Evolutionary conservation across 2,329 filamentous ascomycete genomes (phyloP), one percentile per base, ranked within the genome.

Genomic region (Hypoxylon sp.): DNA sequence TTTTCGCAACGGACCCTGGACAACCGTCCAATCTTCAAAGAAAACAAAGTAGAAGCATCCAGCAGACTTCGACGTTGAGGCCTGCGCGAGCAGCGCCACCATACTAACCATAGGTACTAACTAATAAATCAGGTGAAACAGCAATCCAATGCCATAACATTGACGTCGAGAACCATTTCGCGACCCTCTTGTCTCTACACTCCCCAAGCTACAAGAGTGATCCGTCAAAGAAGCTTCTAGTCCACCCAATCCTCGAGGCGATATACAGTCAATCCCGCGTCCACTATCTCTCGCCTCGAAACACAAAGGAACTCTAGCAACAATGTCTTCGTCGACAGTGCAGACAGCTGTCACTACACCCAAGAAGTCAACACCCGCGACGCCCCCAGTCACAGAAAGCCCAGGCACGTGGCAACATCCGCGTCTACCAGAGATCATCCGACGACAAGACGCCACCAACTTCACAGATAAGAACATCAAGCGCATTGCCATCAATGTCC

Each of bases 351-450:
- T 84, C 75, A 77, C 75, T 30, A 81, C 78, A 27, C 76, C 80
- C 30, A 74, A 67, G 51, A 77, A 79, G 45, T 39, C 61, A 37
- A 47, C 64, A 5, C 61, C 77, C 16, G 60, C 73, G 5, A 69
- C 78, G 0, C 67, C 74, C 14, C 69, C 74, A 21, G 69, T 72
- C 43, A 75, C 79, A 27, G 86, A 88, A 56, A 88, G 85, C 72
- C 87, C 92, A 5, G 94, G 95, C 59, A 93, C 90, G 76, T 99
- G 96, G 95, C 88, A 90, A 75, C 96, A 99, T 78, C 96, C 96
- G 32, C 89, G 91, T 68, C 85, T 97, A 70, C 87, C 93, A 74
- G 95, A 98, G 80, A 96, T 99, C 76, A 89, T 91, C 14, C 87
- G 87, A 68, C 89, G 96, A 54, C 92, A 94, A 76, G 90, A 92